phyloP scores from a whole-genome alignment of 768 basidiomycete species.

The Cytidiella melzeri region DNA sequence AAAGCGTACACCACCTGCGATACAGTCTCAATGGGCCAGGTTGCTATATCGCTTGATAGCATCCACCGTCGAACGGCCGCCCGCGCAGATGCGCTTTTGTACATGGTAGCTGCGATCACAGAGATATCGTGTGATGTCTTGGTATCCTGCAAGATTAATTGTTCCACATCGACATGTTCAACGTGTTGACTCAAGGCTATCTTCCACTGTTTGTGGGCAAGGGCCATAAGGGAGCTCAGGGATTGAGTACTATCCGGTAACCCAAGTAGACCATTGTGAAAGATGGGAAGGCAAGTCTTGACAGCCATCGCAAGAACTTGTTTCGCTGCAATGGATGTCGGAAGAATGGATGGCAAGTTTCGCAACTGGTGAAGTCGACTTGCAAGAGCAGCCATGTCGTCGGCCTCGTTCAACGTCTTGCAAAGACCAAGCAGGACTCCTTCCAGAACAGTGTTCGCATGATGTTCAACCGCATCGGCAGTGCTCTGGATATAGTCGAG shows the following conservation, averaged over 20 bases:
- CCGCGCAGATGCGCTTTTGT: background rate
- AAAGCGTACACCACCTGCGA: background rate
- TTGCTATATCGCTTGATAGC: background rate
- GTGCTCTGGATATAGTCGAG: background rate
- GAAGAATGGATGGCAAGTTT: conserved; percentile 28
- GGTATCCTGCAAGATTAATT: background rate
- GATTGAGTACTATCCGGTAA: background rate
- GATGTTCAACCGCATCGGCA: background rate
- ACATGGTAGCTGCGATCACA: background rate
- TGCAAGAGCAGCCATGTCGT: conserved; percentile 22
- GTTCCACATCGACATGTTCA: background rate
- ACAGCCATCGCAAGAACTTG: conserved; percentile 40
- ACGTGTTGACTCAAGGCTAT: background rate
- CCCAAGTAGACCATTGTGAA: conserved; percentile 21
- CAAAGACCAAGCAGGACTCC: background rate
- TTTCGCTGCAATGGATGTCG: conserved; percentile 36
- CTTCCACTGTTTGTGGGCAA: conserved; percentile 11
- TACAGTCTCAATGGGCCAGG: background rate
- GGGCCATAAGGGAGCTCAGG: background rate
- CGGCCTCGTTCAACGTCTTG: conserved; percentile 12
- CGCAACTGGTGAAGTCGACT: conserved; percentile 34
- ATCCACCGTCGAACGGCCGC: background rate
- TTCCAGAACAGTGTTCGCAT: background rate
- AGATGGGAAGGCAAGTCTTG: conserved; percentile 27
- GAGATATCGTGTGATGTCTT: background rate